Percentiles rank a stretch among this genome's conserved stretches.
Conservation (phyloP, 1,284 basidiomycete genomes). For the Pholiota adiposa region DNA sequence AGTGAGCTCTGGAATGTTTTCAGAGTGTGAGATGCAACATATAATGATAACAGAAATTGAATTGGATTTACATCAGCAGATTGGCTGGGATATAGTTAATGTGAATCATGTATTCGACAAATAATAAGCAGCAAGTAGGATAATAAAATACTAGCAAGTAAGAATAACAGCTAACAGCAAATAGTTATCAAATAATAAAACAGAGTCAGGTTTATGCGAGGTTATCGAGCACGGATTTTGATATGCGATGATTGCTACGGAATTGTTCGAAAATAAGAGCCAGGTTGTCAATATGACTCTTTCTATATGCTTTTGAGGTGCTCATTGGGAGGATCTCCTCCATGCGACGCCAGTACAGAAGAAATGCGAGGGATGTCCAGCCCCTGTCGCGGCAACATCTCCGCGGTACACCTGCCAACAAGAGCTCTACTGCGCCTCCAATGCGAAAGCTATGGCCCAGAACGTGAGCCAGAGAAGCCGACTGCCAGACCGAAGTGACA, state of each 20-base stretch:
- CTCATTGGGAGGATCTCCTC: constrained; percentile 24
- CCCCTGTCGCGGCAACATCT: background rate
- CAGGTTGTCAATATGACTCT: constrained; percentile 4
- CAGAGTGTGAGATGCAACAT: no score
- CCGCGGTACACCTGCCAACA: constrained; percentile 32
- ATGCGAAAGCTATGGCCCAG: constrained; percentile 38
- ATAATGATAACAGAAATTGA: no score
- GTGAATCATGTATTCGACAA: no score
- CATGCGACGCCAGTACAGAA: background rate
- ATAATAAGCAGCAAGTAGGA: background rate
- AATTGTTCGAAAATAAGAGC: constrained; percentile 19
- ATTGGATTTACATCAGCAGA: background rate
- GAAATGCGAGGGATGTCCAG: background rate
- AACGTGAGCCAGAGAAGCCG: constrained; percentile 15
- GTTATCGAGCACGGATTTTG: background rate
- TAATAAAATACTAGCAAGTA: background rate
- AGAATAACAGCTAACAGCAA: background rate
- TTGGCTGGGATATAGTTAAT: background rate
- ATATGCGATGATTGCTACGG: background rate
- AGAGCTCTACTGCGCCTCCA: constrained; percentile 34
- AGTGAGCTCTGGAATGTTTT: background rate
- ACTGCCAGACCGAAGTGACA: constrained; percentile 24
- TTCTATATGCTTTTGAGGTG: constrained; percentile 25
- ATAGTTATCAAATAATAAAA: background rate
- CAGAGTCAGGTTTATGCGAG: no score